Evolutionary conservation across 495 filamentous ascomycete species (phyloP), one percentile per base, ranked within the genome.

Genomic region (Penicillium longicatenatum): DNA sequence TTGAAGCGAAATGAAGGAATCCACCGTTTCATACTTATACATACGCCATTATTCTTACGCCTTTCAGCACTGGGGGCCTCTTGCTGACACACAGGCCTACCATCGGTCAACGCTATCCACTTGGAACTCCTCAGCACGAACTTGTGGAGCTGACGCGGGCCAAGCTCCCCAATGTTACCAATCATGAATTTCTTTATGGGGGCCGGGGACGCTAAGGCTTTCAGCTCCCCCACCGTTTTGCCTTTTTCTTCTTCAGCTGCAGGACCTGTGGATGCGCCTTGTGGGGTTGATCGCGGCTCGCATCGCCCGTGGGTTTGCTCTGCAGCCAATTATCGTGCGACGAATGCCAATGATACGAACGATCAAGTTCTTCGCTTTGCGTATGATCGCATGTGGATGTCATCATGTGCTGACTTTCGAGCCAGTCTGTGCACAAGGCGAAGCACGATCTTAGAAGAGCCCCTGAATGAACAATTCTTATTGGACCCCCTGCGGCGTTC

Each of bases 221-320:
- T 54, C 52, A 54, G 52, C 52, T 11, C 14, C 52, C 44, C 52
- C 52, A 54, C 42, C 19, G n/a, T 35, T 39, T 39, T 39, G 37
- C 37, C 16, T n/a, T 39, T 39, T 39, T 39, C 37, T 39, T 39
- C 37, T 39, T 39, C 37, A 39, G 37, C 37, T 39, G 37, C 37
- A 39, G 37, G 14, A 39, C 1, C 17, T 11, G 42, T 54, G 52
- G 52, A 46, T 42, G 41, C 24, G 19, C 29, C n/a, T 46, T 54
- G 22, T 31, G 44, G 31, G 52, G 44, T 37, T 41, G 26, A 31
- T 41, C 29, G 46, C 52, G 52, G 52, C 52, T 54, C 52, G 52
- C 52, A 54, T 54, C 52, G 42, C 52, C 52, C 29, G 52, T 47
- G 52, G 52, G 41, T 30, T 33, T 35, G 42, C 44, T 35, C n/a